phyloP scores from a whole-genome alignment of 176 grass and related monocot genomes.

The Phragmites australis region DNA sequence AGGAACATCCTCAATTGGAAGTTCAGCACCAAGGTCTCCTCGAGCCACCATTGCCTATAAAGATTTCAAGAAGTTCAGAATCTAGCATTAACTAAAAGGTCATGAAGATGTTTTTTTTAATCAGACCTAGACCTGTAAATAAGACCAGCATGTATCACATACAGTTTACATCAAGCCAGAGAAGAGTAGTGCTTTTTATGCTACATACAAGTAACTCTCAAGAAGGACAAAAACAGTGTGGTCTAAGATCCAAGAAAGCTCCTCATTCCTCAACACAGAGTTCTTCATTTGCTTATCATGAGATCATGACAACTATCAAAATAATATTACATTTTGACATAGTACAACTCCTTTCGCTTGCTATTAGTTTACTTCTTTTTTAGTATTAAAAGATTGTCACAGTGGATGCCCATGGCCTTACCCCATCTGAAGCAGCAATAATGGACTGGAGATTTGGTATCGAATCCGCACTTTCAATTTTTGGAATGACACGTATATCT shows the following conservation, averaged over 20 bases:
- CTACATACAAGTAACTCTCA: background rate
- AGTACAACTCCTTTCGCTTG: background rate
- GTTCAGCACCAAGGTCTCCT: conserved; percentile 98
- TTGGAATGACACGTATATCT: conserved; percentile 89
- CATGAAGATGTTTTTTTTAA: background rate
- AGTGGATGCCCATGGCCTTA: conserved; percentile 24
- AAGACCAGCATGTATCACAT: background rate
- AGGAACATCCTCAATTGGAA: conserved; percentile 96
- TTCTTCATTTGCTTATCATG: background rate
- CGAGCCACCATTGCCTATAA: conserved; percentile 96
- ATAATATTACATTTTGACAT: background rate
- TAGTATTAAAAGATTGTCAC: conserved; percentile 8
- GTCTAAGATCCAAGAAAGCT: background rate
- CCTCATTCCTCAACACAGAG: conserved; percentile 7
- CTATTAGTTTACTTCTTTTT: background rate
- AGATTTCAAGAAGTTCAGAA: conserved; percentile 46
- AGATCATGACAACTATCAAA: conserved; percentile 14
- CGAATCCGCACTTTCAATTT: conserved; percentile 99
- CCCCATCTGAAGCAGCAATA: conserved; percentile 98
- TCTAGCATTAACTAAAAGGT: conserved; percentile 25
- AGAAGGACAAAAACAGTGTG: background rate
- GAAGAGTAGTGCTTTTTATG: background rate
- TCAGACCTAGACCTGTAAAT: conserved; percentile 17
- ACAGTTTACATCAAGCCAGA: conserved; percentile 11
- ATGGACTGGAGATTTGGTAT: conserved; percentile 96